Percentiles rank a stretch among this genome's conserved stretches.
These are phyloP conservation scores for Amauroascus verrucosus DNA, from an alignment of 2,329 filamentous ascomycete genomes.

Conservation along the genomic window DNA sequence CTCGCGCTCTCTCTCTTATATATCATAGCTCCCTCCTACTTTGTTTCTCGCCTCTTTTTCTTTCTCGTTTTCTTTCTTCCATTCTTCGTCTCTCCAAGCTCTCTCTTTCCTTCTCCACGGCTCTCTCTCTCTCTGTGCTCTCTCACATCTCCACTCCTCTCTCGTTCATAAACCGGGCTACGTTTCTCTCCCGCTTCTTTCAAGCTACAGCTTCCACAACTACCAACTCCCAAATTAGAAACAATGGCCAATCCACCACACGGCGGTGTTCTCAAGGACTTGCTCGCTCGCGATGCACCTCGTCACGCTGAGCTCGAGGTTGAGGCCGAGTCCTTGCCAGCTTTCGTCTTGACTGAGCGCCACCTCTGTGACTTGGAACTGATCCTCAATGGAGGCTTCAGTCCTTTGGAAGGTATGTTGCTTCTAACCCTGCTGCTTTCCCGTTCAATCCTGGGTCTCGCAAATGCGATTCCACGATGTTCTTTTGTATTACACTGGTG, in stretches of 20 bases:
- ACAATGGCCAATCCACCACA: conserved; percentile 53
- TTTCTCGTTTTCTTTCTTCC: neutral
- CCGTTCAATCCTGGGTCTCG: neutral
- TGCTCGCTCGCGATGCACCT: conserved; percentile 83
- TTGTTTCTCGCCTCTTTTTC: neutral
- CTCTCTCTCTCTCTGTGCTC: too few relatives aligned
- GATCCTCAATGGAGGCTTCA: conserved; percentile 96
- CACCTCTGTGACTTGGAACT: conserved; percentile 97
- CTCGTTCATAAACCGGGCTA: neutral
- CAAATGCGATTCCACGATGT: neutral
- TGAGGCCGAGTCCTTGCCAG: conserved; percentile 79
- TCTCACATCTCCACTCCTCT: neutral
- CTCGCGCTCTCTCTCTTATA: neutral
- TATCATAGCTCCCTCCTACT: conserved; percentile 3
- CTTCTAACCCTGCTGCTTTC: neutral
- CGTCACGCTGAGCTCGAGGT: conserved; percentile 66
- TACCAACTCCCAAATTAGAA: neutral
- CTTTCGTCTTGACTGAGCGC: conserved; percentile 76
- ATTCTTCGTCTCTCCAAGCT: neutral
- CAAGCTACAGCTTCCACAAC: neutral
- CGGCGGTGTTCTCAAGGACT: conserved; percentile 94
- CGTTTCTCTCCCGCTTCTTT: neutral
- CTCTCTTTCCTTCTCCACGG: neutral
- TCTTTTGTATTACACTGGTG: too few relatives aligned
- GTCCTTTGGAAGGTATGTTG: conserved; percentile 78